Evolutionary conservation across 306 rosid genomes (phyloP), one percentile per base, ranked within the genome.

Genomic region (Hippophae rhamnoides): DNA sequence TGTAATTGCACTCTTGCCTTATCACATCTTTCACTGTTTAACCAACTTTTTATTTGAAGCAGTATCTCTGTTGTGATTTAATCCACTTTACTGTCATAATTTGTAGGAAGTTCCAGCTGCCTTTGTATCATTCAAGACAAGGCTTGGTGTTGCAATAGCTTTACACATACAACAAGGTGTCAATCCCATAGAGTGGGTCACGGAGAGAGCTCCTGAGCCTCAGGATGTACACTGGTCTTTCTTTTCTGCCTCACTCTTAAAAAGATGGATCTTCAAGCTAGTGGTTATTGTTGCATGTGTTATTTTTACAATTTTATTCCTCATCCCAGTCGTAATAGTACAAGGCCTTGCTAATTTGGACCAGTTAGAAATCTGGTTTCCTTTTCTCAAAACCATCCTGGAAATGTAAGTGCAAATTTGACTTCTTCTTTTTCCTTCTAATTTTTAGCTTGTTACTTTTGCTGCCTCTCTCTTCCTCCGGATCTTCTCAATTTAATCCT

Each of bases 181-280:
- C 50, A 76, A 86, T 58, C 97, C 97, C 47, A 86, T 82, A 5
- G 84, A 89, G 68, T 86, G 97, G 97, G 40, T 79, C 62, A 78
- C 95, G 7, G 97, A 86, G 83, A 69, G 67, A 68, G 92, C 95
- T 63, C 95, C 97, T 0, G 95, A 89, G 58, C 97, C 95, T 45
- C 73, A 52, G n/a, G 95, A 86, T 54, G 89, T 89, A 60, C 63
- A 86, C 74, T 89, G 95, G 97, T 78, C 89, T 58, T 83, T 83
- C 78, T 89, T 89, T 66, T 70, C 89, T 10, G 62, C 80, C 23
- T 78, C 97, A 12, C 81, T 81, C 66, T 14, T 83, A 58, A 79
- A 73, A 66, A 77, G 85, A 76, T 86, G 92, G 95, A 74, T 89
- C 63, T 52, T 72, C 78, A 81, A 74, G 78, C 65, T 81, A 41